phyloP scores from a whole-genome alignment of 768 basidiomycete genomes.

The Austroboletus eburneus region DNA sequence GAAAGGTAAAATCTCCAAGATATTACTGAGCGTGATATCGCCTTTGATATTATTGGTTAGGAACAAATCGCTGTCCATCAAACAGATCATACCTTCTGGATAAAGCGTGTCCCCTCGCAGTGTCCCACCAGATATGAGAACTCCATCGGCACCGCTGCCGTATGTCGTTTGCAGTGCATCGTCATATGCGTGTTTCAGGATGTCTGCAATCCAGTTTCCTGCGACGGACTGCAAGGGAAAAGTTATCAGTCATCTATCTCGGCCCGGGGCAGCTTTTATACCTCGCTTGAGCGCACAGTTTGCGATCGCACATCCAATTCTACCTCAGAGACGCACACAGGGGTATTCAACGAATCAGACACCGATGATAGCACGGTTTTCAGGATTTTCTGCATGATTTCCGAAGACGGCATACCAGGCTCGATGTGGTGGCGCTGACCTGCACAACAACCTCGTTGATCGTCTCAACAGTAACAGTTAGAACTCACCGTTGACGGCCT shows the following conservation, averaged over 20 bases:
- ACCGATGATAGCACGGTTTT: constrained; percentile 64
- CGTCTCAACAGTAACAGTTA: not conserved
- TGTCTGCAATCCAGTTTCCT: constrained; percentile 84
- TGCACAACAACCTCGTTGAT: constrained; percentile 18
- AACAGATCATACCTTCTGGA: constrained; percentile 56
- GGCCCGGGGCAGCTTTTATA: not conserved
- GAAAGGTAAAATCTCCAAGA: constrained; percentile 86
- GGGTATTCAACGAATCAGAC: constrained; percentile 62
- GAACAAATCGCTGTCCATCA: not conserved
- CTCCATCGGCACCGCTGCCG: constrained; percentile 69
- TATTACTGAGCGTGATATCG: constrained; percentile 75
- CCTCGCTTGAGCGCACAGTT: constrained; percentile 50
- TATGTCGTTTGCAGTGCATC: constrained; percentile 57
- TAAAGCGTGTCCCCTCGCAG: constrained; percentile 83
- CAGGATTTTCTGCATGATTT: constrained; percentile 53
- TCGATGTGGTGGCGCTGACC: constrained; percentile 65
- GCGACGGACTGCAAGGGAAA: constrained; percentile 49
- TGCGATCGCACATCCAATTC: constrained; percentile 71
- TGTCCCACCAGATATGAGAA: constrained; percentile 79
- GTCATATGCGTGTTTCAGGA: constrained; percentile 79
- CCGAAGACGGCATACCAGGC: constrained; percentile 54
- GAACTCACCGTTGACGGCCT: constrained; percentile 50
- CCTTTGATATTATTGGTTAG: constrained; percentile 39
- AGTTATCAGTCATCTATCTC: not conserved
- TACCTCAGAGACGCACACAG: constrained; percentile 67